These are phyloP conservation scores for Plasmodium relictum DNA, from an alignment of 169 alveolate species.

Conservation along the genomic window DNA sequence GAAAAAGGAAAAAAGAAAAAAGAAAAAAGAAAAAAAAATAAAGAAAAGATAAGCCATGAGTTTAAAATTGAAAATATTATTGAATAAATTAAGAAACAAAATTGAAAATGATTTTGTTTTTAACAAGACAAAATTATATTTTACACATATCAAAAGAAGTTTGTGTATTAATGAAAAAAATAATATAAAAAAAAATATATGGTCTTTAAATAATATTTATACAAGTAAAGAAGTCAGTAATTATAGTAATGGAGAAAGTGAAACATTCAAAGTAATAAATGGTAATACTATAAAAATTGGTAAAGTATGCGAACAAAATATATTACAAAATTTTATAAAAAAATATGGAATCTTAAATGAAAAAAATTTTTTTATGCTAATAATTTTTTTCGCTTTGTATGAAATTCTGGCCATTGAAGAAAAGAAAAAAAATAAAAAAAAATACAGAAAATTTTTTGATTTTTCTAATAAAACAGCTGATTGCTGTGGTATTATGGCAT, in stretches of 20 bases:
- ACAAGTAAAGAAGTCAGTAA: background rate
- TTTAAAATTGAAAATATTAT: constrained; percentile 12
- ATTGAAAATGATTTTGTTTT: constrained; percentile 25
- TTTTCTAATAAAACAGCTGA: constrained; percentile 18
- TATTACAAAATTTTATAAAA: background rate
- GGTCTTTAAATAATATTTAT: background rate
- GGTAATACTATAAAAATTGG: background rate
- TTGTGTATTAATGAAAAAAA: background rate
- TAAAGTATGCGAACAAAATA: background rate
- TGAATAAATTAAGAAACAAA: constrained; percentile 16
- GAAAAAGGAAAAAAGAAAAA: background rate
- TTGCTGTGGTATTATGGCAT: constrained; percentile 94
- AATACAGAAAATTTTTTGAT: background rate
- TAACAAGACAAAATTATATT: constrained; percentile 7
- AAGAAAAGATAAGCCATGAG: constrained; percentile 8
- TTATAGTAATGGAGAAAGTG: background rate
- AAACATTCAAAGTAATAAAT: background rate
- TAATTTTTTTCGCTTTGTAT: constrained; percentile 16
- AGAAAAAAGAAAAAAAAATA: background rate
- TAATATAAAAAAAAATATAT: background rate
- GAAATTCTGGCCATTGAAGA: constrained; percentile 20
- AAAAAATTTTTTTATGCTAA: background rate
- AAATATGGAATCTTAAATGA: background rate
- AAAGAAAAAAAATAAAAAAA: constrained; percentile 26
- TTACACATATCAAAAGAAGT: background rate